Evolutionary conservation across 202 grass and related monocot species (phyloP), one percentile per base, ranked within the genome.

Genomic region (Saccharum hybrid): DNA sequence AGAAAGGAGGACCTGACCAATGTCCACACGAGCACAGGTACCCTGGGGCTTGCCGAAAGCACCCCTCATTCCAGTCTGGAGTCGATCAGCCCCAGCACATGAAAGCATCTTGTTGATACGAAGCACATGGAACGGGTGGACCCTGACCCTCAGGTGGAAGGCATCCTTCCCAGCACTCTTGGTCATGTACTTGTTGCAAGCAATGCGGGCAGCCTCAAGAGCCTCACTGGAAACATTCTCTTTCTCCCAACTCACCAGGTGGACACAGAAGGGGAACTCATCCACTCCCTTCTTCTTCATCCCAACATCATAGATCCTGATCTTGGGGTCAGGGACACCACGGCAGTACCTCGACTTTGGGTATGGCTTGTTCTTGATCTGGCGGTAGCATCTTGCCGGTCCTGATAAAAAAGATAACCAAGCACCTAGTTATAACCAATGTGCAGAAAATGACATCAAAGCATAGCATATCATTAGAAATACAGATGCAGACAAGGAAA

Each of bases 21-120:
- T 94, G 66, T 34, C 84, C 39, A 94, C 93, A 13, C 85, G 82
- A 77, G 90, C 90, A 84, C 93, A 94, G 40, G 85, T 90, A 11
- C 93, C 93, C 74, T 85, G 73, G 13, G 91, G 91, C 77, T 93
- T 93, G 26, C 91, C 91, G 83, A 88, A 93, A 31, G 91, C 91
- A 81, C 90, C 90, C 49, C 90, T 84, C 90, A 90, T 92, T 45
- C 87, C 90, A 51, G 84, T 92, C 60, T 93, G 91, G 77, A 93
- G 91, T 73, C 91, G 81, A 93, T 93, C 88, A 79, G 88, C 91
- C 81, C 88, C 91, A 31, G 88, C 91, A 76, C 91, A 93, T 2
- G 88, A 93, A 80, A 93, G 87, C 91, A 93, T 93, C 88, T 93
- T 93, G 85, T 93, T 93, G 88, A 93, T 93, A 34, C 88, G 84